Percentiles rank a stretch among this genome's conserved stretches.
Conservation (phyloP, 2,329 filamentous ascomycete genomes). For the Aspergillus carbonarius region DNA sequence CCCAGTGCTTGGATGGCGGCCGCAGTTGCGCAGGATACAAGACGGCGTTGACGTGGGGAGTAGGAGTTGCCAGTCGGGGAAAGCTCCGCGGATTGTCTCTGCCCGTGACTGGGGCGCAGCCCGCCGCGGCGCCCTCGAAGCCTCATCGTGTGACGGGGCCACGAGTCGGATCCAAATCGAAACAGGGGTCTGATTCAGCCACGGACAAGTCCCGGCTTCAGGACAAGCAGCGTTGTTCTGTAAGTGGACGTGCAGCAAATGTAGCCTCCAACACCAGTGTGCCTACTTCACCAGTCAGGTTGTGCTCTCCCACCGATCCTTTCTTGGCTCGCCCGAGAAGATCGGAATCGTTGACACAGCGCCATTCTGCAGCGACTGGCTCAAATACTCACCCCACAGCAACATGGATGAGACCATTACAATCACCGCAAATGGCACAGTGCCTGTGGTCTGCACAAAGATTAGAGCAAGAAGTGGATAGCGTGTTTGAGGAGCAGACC, state of each 20-base stretch:
- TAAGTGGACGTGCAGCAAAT: neutral
- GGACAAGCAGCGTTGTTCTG: neutral
- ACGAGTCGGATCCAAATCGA: neutral
- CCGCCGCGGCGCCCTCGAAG: slow-evolving; percentile 27
- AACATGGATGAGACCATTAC: neutral
- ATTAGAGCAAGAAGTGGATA: neutral
- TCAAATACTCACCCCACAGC: neutral
- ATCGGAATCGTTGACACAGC: neutral
- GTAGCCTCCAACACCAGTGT: neutral
- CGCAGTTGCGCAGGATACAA: slow-evolving; percentile 96
- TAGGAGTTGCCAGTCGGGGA: slow-evolving; percentile 90
- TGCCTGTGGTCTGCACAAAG: neutral
- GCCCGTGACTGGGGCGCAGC: slow-evolving; percentile 54
- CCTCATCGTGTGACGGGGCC: slow-evolving; percentile 4
- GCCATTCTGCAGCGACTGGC: neutral
- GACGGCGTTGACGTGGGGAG: slow-evolving; percentile 93
- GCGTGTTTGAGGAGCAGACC: neutral
- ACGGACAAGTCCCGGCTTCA: neutral
- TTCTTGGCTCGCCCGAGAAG: neutral
- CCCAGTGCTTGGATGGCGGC: slow-evolving; percentile 85
- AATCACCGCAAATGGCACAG: neutral
- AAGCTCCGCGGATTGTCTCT: slow-evolving; percentile 88
- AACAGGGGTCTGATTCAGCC: neutral
- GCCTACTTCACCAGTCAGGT: neutral
- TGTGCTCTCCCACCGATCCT: neutral